Conservation (phyloP, 148 eudicot genomes). For the Pouteria glomerata region DNA sequence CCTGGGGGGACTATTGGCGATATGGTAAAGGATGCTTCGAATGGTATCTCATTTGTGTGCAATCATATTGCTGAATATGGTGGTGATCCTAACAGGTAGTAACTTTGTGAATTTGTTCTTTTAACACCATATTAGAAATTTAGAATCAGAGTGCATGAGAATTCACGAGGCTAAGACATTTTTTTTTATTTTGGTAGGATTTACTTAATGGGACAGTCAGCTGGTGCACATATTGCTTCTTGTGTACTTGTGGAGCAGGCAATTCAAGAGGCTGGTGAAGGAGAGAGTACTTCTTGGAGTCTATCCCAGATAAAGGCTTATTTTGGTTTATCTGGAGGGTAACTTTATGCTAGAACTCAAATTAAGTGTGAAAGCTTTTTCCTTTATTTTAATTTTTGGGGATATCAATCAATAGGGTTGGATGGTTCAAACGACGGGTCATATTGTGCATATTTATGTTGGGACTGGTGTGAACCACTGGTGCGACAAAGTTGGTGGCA, state of each 20-base stretch:
- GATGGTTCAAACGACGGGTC: not conserved
- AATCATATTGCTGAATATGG: constrained; percentile 89
- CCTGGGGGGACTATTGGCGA: constrained; percentile 92
- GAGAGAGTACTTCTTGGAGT: constrained; percentile 67
- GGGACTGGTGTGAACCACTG: not conserved
- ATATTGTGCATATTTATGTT: not conserved
- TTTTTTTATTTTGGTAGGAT: constrained; percentile 36
- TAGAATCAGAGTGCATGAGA: too few relatives aligned
- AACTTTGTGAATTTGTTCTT: not conserved
- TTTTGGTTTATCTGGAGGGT: constrained; percentile 99
- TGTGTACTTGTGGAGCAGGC: constrained; percentile 87
- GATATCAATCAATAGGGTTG: not conserved
- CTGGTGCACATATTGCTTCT: constrained; percentile 97
- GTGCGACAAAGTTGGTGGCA: not conserved
- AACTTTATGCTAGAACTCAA: constrained; percentile 12
- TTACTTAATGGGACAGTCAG: constrained; percentile 97
- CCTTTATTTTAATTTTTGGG: not conserved
- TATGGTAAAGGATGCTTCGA: constrained; percentile 91
- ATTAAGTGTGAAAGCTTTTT: not conserved
- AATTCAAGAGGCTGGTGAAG: constrained; percentile 60
- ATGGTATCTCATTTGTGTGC: constrained; percentile 87
- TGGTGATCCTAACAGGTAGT: constrained; percentile 90
- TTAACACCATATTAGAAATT: too few relatives aligned
- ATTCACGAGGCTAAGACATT: too few relatives aligned
- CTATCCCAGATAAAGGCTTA: constrained; percentile 81